A percentile compares a stretch with the other conserved stretches of the same genome.
Evolutionary conservation across 2,329 filamentous ascomycete genomes (phyloP).

Genomic region (Claviceps fusiformis): DNA sequence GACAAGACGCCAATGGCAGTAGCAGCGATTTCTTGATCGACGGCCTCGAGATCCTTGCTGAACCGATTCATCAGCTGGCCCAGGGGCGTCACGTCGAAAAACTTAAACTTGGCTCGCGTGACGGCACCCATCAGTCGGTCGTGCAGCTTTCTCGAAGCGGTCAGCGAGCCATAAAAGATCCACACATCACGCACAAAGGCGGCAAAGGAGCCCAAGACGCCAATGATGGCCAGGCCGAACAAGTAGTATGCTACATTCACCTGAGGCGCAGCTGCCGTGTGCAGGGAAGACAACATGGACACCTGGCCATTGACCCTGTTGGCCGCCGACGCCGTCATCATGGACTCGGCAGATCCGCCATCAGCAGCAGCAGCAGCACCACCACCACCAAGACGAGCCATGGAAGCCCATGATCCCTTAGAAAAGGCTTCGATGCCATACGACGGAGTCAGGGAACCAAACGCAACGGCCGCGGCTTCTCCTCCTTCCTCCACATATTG

Average conservation of each 20-base stretch:
- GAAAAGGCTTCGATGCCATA: slow-evolving; percentile 16
- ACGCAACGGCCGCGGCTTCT: slow-evolving; percentile 9
- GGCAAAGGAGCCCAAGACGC: slow-evolving; percentile 61
- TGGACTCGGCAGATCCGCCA: slow-evolving; percentile 12
- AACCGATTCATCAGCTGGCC: slow-evolving; percentile 98
- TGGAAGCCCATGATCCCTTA: slow-evolving; percentile 21
- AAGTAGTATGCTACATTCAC: slow-evolving; percentile 81
- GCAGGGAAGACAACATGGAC: slow-evolving; percentile 8
- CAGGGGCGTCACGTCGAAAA: slow-evolving; percentile 91
- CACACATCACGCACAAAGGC: slow-evolving; percentile 75
- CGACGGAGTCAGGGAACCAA: slow-evolving; percentile 10
- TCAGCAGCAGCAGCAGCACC: background rate
- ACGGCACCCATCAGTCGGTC: slow-evolving; percentile 63
- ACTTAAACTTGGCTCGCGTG: slow-evolving; percentile 84
- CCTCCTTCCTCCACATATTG: slow-evolving; percentile 50
- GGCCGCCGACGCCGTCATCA: background rate
- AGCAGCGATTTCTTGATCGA: slow-evolving; percentile 92
- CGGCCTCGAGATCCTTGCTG: slow-evolving; percentile 88
- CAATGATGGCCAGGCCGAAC: slow-evolving; percentile 66
- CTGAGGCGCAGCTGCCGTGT: slow-evolving; percentile 23
- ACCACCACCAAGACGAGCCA: slow-evolving; percentile 18
- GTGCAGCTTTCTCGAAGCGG: slow-evolving; percentile 77
- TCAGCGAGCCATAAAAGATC: slow-evolving; percentile 83
- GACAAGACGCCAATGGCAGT: slow-evolving; percentile 66
- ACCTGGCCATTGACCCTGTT: slow-evolving; percentile 6